Conservation (phyloP, 2,329 filamentous ascomycete genomes). For the Rugonectria rugulosa region DNA sequence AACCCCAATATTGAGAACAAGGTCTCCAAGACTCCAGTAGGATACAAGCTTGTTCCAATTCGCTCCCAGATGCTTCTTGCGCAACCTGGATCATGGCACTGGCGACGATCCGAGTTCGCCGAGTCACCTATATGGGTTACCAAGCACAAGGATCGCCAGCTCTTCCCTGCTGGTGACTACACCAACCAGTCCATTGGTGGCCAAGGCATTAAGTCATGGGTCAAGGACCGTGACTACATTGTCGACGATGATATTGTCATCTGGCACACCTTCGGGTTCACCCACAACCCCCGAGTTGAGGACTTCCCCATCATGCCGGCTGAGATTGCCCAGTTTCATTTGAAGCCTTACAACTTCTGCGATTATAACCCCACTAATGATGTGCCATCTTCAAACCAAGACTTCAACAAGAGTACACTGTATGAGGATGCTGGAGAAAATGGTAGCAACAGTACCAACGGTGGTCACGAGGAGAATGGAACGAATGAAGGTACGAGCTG, state of each 20-base stretch:
- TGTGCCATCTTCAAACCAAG: conserved; percentile 54
- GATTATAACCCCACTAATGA: conserved; percentile 59
- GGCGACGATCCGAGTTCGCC: conserved; percentile 50
- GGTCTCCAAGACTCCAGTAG: conserved; percentile 50
- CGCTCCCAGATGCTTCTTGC: conserved; percentile 49
- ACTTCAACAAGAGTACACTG: conserved; percentile 2
- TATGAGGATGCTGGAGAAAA: too few species aligned
- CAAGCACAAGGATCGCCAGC: conserved; percentile 50
- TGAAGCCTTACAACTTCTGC: conserved; percentile 63
- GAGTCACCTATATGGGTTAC: conserved; percentile 53
- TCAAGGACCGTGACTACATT: conserved; percentile 55
- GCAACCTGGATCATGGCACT: conserved; percentile 48
- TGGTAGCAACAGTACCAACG: too few species aligned
- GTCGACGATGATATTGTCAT: conserved; percentile 61
- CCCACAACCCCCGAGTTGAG: conserved; percentile 68
- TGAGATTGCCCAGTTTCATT: conserved; percentile 58
- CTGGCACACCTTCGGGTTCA: conserved; percentile 62
- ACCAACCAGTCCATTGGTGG: conserved; percentile 55
- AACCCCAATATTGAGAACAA: conserved; percentile 54
- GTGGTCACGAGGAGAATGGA: too few species aligned
- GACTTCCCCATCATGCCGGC: conserved; percentile 75
- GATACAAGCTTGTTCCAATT: conserved; percentile 52
- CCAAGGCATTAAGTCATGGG: conserved; percentile 55
- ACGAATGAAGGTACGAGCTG: too few species aligned
- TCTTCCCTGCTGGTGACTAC: conserved; percentile 52